Percentiles rank a stretch among this genome's conserved stretches.
phyloP scores from a whole-genome alignment of 495 filamentous ascomycete genomes.

The Neurospora hispaniola region DNA sequence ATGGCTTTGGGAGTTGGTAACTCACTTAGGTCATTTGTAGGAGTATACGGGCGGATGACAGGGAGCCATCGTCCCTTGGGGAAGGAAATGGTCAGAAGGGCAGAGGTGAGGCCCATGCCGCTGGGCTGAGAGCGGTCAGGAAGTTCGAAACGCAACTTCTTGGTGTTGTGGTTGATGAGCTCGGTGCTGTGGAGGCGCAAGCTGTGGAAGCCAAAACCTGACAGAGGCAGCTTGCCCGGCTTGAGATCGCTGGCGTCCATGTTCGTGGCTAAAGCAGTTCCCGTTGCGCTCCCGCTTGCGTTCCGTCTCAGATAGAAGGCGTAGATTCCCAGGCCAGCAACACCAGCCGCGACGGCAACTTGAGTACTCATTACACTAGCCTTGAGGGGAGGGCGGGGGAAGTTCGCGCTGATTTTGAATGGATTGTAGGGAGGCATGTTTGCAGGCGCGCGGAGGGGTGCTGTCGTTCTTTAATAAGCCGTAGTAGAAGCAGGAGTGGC shows the following conservation, averaged over 20 bases:
- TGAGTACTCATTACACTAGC: constrained; percentile 18
- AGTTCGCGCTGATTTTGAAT: not conserved
- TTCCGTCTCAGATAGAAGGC: constrained; percentile 13
- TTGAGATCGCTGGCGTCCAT: not conserved
- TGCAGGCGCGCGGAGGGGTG: not conserved
- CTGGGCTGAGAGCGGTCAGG: constrained; percentile 37
- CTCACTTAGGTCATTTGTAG: constrained; percentile 44
- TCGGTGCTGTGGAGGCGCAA: constrained; percentile 41
- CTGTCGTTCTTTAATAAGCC: constrained; percentile 1
- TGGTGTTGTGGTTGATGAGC: constrained; percentile 54
- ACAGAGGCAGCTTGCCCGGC: constrained; percentile 17
- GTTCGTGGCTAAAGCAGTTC: not conserved
- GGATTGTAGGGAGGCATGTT: constrained; percentile 7
- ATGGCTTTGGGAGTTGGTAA: not conserved
- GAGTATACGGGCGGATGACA: constrained; percentile 49
- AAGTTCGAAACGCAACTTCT: constrained; percentile 50
- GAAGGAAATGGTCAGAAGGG: constrained; percentile 44
- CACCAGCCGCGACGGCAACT: constrained; percentile 18
- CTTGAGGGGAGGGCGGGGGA: constrained; percentile 8
- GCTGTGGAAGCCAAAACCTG: constrained; percentile 25
- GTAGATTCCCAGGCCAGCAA: constrained; percentile 19
- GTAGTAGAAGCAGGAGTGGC: not conserved
- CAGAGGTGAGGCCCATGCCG: constrained; percentile 45
- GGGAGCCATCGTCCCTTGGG: constrained; percentile 43
- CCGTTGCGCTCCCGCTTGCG: not conserved